phyloP scores from a whole-genome alignment of 352 stramenopile genomes.

The Pythium dissimile region DNA sequence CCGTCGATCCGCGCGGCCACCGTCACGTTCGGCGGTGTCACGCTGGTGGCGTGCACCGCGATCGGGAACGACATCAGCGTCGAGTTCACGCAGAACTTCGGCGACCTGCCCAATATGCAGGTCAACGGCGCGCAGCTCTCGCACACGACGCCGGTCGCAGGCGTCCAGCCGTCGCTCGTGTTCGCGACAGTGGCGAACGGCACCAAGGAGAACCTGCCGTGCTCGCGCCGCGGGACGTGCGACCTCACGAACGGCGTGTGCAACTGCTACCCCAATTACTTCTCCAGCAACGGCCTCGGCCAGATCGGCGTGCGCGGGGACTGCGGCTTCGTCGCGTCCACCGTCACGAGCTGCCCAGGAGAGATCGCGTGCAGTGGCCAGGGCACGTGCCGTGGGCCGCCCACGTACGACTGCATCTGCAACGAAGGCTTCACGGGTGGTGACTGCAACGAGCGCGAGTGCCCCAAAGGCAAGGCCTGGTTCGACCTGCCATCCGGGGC shows the following conservation, averaged over 20 bases:
- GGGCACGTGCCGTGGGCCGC: slow-evolving; percentile 63
- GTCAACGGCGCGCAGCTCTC: slow-evolving; percentile 49
- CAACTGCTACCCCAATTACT: slow-evolving; percentile 82
- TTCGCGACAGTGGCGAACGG: slow-evolving; percentile 65
- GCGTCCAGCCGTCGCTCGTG: slow-evolving; percentile 36
- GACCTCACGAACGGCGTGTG: slow-evolving; percentile 74
- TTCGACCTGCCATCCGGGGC: slow-evolving; percentile 50
- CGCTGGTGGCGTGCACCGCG: slow-evolving; percentile 54
- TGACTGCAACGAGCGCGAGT: slow-evolving; percentile 66
- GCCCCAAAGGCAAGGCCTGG: slow-evolving; percentile 66
- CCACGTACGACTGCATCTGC: slow-evolving; percentile 78
- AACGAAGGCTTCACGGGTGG: slow-evolving; percentile 71
- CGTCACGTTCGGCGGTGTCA: slow-evolving; percentile 70
- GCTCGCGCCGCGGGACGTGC: slow-evolving; percentile 84
- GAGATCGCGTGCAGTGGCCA: slow-evolving; percentile 73
- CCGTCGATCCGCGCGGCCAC: slow-evolving; percentile 59
- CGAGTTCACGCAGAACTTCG: slow-evolving; percentile 76
- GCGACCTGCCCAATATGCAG: slow-evolving; percentile 57
- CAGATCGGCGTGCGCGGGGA: slow-evolving; percentile 86
- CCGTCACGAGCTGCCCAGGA: slow-evolving; percentile 62
- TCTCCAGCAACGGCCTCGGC: slow-evolving; percentile 77
- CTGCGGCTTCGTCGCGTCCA: slow-evolving; percentile 79
- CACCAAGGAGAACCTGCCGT: slow-evolving; percentile 87
- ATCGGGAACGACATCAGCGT: slow-evolving; percentile 77
- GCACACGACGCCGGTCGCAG: slow-evolving; percentile 39